phyloP scores from a whole-genome alignment of 2,329 filamentous ascomycete species.

The Aspergillus neoniger region DNA sequence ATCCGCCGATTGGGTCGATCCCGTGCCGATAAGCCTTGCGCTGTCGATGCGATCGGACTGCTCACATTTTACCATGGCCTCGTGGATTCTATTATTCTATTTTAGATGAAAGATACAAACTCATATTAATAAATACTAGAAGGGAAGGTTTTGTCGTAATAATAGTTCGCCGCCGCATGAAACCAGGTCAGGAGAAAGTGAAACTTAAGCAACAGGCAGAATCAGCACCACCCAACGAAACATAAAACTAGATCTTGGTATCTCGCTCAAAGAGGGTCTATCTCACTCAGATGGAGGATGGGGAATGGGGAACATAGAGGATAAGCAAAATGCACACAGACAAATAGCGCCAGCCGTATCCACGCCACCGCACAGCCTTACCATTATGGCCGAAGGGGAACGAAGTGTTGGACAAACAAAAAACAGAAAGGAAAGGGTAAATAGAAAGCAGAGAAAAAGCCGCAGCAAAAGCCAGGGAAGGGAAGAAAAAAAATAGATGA shows the following conservation, averaged over 20 bases:
- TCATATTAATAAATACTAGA: neutral
- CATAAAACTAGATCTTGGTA: conserved; percentile 43
- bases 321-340: conserved; percentile 37
- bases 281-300: conserved; percentile 36
- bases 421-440: conserved; percentile 21
- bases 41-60: neutral
- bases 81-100: neutral
- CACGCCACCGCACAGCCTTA: conserved; percentile 35
- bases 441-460: conserved; percentile 27
- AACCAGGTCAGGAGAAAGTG: conserved; percentile 2
- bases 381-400: conserved; percentile 30
- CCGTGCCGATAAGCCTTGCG: conserved; percentile 19
- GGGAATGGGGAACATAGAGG: conserved; percentile 28
- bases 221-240: conserved; percentile 21
- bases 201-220: conserved; percentile 10
- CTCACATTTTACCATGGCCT: neutral
- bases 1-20: conserved; percentile 14
- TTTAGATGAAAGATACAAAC: neutral
- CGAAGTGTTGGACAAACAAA: conserved; percentile 17
- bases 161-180: conserved; percentile 13
- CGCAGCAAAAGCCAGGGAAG: conserved; percentile 17
- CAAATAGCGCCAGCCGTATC: conserved; percentile 40
- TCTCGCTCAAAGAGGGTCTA: conserved; percentile 44
- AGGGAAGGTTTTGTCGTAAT: conserved; percentile 13
- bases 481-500: conserved; percentile 14